Evolutionary conservation across 768 basidiomycete species (phyloP), one percentile per base, ranked within the genome.

Genomic region (Termitomyces sp.): DNA sequence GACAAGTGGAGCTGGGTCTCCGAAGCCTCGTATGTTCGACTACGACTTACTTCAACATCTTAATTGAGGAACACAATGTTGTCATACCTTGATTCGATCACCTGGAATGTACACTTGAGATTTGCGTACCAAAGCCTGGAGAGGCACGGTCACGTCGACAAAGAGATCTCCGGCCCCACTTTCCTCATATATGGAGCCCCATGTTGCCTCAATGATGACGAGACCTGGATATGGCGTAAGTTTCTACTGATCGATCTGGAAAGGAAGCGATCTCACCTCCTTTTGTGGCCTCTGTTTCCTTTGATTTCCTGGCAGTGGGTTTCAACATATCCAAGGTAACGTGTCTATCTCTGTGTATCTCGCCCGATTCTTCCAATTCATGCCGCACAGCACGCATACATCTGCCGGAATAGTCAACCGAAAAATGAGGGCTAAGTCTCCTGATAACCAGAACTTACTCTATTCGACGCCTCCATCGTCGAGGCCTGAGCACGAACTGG

Each of bases 1-100:
- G 58, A 82, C 79, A n/a, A 85, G 85, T 15, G 91, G 87, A 18
- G 88, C 87, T 59, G 91, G 90, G 75, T 96, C 94, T 69, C 84
- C 87, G 77, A 97, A 94, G n/a, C 94, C 94, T 68, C 92, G 87
- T 44, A 96, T 78, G 32, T 85, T 83, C 61, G 86, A 78, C 91
- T 90, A 65, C 57, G 39, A 44, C 59, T 28, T 55, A n/a, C n/a
- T n/a, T n/a, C n/a, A n/a, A n/a, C 6, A 35, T 22, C 11, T 18
- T 2, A 36, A 6, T 35, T 15, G 32, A 36, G 45, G 44, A 36
- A 56, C 9, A 55, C 39, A 28, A 57, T 62, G 22, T 39, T 49
- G 36, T 69, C 78, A 66, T 68, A 92, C 90, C 82, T 96, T 96
- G 51, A 84, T 79, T 67, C 88, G 79, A 50, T 86, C 87, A 55